Evolutionary conservation across 805 yeast genomes (phyloP).

Genomic region (Candida maris): DNA sequence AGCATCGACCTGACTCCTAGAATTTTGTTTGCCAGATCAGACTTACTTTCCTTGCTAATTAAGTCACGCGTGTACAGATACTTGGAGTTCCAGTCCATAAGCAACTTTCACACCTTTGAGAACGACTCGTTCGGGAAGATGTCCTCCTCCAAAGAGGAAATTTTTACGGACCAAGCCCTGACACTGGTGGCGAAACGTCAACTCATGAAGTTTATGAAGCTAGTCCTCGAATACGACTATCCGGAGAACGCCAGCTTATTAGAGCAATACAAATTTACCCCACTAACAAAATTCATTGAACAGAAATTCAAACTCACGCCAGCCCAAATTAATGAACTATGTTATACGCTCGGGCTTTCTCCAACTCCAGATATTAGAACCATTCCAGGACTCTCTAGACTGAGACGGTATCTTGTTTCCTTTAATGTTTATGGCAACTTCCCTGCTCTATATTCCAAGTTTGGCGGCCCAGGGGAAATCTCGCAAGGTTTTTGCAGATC

Average conservation of each 20-base stretch:
- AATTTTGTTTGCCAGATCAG: conserved; percentile 86
- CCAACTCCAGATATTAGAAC: conserved; percentile 58
- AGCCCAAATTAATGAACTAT: conserved; percentile 78
- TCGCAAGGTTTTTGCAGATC: conserved; percentile 96
- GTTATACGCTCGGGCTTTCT: conserved; percentile 82
- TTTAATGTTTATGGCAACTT: conserved; percentile 92
- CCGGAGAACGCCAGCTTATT: conserved; percentile 42
- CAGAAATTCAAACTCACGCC: conserved; percentile 65
- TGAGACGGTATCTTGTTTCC: conserved; percentile 77
- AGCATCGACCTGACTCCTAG: conserved; percentile 88
- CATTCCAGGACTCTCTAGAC: conserved; percentile 72
- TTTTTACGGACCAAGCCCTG: conserved; percentile 82
- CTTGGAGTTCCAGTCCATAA: conserved; percentile 85
- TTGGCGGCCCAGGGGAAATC: conserved; percentile 94
- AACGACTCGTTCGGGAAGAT: conserved; percentile 86
- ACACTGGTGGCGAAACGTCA: conserved; percentile 73
- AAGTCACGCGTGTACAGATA: conserved; percentile 87
- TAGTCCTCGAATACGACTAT: conserved; percentile 67
- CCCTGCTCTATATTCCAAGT: conserved; percentile 88
- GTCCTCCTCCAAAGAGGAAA: conserved; percentile 85
- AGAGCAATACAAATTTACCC: conserved; percentile 49
- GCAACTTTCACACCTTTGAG: conserved; percentile 91
- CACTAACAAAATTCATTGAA: conserved; percentile 57
- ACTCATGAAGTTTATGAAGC: conserved; percentile 88
- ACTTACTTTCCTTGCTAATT: conserved; percentile 70